phyloP scores from a whole-genome alignment of 805 yeast species.

The Wickerhamiella slavikovae region DNA sequence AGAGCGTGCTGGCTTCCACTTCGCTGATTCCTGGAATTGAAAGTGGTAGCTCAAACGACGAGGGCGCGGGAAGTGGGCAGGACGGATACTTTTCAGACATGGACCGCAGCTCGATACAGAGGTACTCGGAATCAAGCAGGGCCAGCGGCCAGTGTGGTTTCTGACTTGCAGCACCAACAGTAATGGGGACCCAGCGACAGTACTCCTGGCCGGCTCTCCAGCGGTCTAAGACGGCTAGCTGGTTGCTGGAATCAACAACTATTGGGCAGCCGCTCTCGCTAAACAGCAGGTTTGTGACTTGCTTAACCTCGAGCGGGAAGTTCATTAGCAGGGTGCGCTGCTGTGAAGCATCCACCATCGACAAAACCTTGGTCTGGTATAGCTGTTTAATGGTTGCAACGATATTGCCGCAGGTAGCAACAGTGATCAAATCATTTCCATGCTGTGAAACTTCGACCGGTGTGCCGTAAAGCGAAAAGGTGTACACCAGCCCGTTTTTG shows the following conservation, averaged over 20 bases:
- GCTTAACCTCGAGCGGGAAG: no score
- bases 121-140: slow-evolving; percentile 37
- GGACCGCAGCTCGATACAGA: slow-evolving; percentile 58
- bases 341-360: no score
- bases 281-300: slow-evolving; percentile 55
- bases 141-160: slow-evolving; percentile 83
- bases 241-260: slow-evolving; percentile 58
- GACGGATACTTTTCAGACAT: slow-evolving; percentile 38
- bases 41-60: slow-evolving; percentile 49
- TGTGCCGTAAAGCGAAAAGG: slow-evolving; percentile 52
- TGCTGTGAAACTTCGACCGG: slow-evolving; percentile 45
- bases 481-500: slow-evolving; percentile 51
- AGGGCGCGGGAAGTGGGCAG: slow-evolving; percentile 68
- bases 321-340: no score
- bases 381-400: slow-evolving; percentile 33
- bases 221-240: slow-evolving; percentile 43
- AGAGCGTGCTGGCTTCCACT: no score
- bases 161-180: slow-evolving; percentile 36
- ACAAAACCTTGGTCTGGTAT: no score
- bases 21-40: slow-evolving; percentile 28
- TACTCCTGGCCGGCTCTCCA: slow-evolving; percentile 71
- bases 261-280: slow-evolving; percentile 83
- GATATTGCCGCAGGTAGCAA: slow-evolving; percentile 39
- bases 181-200: slow-evolving; percentile 62
- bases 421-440: slow-evolving; percentile 49